phyloP scores from a whole-genome alignment of 2,329 filamentous ascomycete genomes.

The Penicillium nordicum region DNA sequence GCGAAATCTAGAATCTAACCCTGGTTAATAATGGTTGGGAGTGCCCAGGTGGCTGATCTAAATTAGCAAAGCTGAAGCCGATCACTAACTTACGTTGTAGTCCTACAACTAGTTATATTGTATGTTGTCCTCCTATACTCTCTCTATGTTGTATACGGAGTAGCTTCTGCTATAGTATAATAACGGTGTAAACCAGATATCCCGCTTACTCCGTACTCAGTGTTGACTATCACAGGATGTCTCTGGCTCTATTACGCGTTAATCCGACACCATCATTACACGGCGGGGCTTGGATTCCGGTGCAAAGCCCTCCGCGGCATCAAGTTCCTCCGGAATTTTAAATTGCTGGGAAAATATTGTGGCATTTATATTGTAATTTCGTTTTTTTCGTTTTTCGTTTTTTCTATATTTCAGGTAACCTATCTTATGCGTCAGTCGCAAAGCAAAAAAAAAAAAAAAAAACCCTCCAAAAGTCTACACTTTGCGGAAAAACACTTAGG shows the following conservation, averaged over 20 bases:
- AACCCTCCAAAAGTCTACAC: background rate
- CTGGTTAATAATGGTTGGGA: background rate
- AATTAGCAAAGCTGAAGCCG: conserved; percentile 14
- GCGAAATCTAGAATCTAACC: background rate
- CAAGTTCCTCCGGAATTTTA: conserved; percentile 8
- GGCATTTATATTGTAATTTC: background rate
- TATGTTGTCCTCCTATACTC: background rate
- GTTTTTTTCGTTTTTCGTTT: background rate
- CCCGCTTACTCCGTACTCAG: conserved; percentile 5
- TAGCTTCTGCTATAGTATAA: background rate
- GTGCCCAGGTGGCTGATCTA: background rate
- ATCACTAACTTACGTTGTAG: conserved; percentile 2
- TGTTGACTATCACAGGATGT: background rate
- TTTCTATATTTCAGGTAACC: conserved; percentile 7
- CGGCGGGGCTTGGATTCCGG: conserved; percentile 16
- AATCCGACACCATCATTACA: conserved; percentile 15
- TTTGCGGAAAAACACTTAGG: background rate
- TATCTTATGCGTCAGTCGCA: conserved; percentile 18
- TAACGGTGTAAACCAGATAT: background rate
- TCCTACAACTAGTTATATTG: background rate
- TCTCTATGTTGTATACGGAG: too few relatives aligned
- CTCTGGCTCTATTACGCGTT: conserved; percentile 2
- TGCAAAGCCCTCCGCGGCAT: conserved; percentile 7
- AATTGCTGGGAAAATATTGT: background rate
- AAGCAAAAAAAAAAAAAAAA: background rate